phyloP scores from a whole-genome alignment of 2,329 filamentous ascomycete genomes.

The Paecilomyces variotii region DNA sequence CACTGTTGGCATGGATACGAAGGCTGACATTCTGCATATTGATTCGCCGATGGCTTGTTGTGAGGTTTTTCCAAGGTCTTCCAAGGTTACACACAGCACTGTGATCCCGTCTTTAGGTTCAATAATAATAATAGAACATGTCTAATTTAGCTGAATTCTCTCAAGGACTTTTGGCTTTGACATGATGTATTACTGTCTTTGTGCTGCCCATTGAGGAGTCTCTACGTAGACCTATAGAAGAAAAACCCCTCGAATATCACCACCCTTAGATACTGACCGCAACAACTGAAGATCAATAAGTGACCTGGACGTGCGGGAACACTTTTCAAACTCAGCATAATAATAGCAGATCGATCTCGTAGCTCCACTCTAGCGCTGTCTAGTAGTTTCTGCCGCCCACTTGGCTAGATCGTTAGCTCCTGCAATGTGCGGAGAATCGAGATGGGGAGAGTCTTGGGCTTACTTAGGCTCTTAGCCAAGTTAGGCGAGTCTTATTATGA shows the following conservation, averaged over 20 bases:
- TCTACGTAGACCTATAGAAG: background rate
- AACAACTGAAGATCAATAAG: background rate
- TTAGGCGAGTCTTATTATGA: background rate
- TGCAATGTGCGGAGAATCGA: background rate
- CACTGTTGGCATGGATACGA: background rate
- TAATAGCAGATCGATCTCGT: background rate
- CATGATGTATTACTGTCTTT: background rate
- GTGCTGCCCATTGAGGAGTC: background rate
- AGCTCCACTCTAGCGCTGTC: background rate
- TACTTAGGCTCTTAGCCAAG: background rate
- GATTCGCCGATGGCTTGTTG: background rate
- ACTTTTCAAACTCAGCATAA: background rate
- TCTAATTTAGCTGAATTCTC: background rate
- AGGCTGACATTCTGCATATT: background rate
- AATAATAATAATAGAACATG: background rate
- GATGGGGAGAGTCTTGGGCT: conserved; percentile 2
- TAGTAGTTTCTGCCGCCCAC: background rate
- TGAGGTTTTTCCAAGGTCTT: background rate
- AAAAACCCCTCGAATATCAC: background rate
- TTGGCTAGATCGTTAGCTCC: background rate
- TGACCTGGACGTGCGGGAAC: background rate
- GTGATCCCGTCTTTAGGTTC: background rate
- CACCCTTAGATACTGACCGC: background rate
- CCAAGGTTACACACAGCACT: background rate
- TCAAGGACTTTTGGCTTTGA: background rate